Evolutionary conservation across 345 rosid species (phyloP).

Genomic region (Eucalyptus marginata): DNA sequence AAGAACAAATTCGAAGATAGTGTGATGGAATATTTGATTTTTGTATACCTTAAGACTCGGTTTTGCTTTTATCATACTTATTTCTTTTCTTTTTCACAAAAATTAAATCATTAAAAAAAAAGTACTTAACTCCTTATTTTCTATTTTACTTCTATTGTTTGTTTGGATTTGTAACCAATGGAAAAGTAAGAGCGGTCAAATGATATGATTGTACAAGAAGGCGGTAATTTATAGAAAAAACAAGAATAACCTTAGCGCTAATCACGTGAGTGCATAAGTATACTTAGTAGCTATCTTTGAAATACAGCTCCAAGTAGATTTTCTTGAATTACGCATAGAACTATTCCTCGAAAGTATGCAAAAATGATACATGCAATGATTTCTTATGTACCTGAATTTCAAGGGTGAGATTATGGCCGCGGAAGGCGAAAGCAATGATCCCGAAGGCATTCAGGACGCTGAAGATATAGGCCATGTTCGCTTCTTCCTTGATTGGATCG

Average conservation of each 20-base stretch:
- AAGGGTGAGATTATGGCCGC: slow-evolving; percentile 7
- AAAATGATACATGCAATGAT: background rate
- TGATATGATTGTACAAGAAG: too few relatives aligned
- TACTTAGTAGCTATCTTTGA: background rate
- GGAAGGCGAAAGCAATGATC: slow-evolving; percentile 14
- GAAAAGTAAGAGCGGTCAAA: too few relatives aligned
- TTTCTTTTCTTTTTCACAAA: too few relatives aligned
- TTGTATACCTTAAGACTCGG: too few relatives aligned
- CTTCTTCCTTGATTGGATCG: background rate
- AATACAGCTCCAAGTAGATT: background rate
- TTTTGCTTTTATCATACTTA: too few relatives aligned
- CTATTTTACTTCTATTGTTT: too few relatives aligned
- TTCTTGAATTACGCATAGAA: background rate
- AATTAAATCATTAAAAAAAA: too few relatives aligned
- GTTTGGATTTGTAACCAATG: too few relatives aligned
- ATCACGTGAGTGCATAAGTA: background rate
- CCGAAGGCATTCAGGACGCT: slow-evolving; percentile 4
- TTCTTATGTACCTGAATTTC: slow-evolving; percentile 1
- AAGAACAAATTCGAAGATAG: too few relatives aligned
- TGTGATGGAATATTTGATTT: too few relatives aligned
- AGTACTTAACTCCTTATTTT: too few relatives aligned
- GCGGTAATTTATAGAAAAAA: background rate
- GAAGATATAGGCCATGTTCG: background rate
- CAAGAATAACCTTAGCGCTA: background rate
- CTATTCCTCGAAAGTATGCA: background rate